Evolutionary conservation across 495 filamentous ascomycete species (phyloP), one percentile per base, ranked within the genome.

Genomic region (Stereocaulon alpinum): DNA sequence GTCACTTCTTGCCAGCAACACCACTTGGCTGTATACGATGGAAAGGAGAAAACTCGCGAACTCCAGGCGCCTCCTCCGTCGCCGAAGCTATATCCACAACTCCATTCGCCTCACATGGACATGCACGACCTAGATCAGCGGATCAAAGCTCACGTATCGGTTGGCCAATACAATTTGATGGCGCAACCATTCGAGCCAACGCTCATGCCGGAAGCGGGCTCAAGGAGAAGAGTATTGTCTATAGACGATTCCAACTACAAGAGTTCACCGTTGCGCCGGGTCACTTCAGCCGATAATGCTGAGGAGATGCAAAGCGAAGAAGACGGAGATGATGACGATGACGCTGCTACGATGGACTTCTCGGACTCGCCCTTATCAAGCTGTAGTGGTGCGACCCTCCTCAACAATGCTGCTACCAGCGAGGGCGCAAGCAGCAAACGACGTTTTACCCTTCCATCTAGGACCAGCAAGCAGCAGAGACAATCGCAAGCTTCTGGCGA

Each of bases 371-470:
- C 43, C 29, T 32, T 29, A 15, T 55, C 51, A 34, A 24, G 41
- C 6, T 55, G 50, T 15, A 64, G 62, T 54, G 61, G 58, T 41
- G 20, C 37, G 6, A 57, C 55, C 22, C 27, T 22, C 22, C 34
- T 54, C 41, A 14, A 9, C 34, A 11, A 55, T 42, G 18, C 22
- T 17, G 10, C 9, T 42, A 10, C 11, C 32, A 50, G 44, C 44
- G 57, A 63, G 18, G 44, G 27, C 14, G 60, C 12, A 3, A 54
- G 42, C 30, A 52, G 34, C 43, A 63, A 48, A 40, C 34, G 51
- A 17, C 32, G 56, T 40, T 52, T 56, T 20, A 63, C 54, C 18
- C 62, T 58, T 22, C 59, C 60, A n/a, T 47, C 41, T 18, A 47
- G 44, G 27, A 20, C 41, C 4, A 0, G 11, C 32, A 45, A 41